Evolutionary conservation across 306 rosid species (phyloP).

Genomic region (Quercus parvula): DNA sequence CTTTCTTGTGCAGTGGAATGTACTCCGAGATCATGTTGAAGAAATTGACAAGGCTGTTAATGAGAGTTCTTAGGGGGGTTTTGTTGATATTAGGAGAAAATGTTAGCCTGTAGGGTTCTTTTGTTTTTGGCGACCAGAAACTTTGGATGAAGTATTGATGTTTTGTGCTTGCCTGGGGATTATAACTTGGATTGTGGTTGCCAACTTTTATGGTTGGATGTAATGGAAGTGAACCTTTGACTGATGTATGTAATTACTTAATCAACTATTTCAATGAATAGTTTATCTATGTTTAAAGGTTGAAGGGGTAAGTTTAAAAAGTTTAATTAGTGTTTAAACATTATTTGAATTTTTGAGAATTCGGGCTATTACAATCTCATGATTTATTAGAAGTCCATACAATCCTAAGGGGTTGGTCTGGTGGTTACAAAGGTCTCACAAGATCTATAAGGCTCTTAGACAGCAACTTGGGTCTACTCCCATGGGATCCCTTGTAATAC

Average conservation of each 20-base stretch:
- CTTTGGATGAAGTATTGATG: background rate
- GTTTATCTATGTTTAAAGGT: background rate
- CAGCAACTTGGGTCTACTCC: too few relatives aligned
- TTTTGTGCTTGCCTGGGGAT: slow-evolving; percentile 16
- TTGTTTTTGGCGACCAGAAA: slow-evolving; percentile 6
- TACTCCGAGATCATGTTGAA: slow-evolving; percentile 61
- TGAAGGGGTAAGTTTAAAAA: background rate
- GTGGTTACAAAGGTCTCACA: too few relatives aligned
- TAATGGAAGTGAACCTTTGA: background rate
- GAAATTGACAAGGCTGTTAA: slow-evolving; percentile 69
- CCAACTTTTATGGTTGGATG: background rate
- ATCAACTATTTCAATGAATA: background rate
- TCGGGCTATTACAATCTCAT: too few relatives aligned
- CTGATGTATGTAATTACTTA: slow-evolving; percentile 18
- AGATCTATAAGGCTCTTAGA: too few relatives aligned
- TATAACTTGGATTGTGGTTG: background rate
- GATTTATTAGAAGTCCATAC: too few relatives aligned
- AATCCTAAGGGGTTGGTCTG: too few relatives aligned
- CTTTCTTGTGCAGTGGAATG: slow-evolving; percentile 70
- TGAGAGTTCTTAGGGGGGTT: slow-evolving; percentile 35
- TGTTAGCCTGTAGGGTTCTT: slow-evolving; percentile 5
- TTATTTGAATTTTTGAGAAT: too few relatives aligned
- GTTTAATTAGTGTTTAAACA: too few relatives aligned
- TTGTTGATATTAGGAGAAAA: slow-evolving; percentile 17
- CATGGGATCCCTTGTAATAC: too few relatives aligned